phyloP scores from a whole-genome alignment of 2,329 filamentous ascomycete genomes.

The Penicillium sp. region DNA sequence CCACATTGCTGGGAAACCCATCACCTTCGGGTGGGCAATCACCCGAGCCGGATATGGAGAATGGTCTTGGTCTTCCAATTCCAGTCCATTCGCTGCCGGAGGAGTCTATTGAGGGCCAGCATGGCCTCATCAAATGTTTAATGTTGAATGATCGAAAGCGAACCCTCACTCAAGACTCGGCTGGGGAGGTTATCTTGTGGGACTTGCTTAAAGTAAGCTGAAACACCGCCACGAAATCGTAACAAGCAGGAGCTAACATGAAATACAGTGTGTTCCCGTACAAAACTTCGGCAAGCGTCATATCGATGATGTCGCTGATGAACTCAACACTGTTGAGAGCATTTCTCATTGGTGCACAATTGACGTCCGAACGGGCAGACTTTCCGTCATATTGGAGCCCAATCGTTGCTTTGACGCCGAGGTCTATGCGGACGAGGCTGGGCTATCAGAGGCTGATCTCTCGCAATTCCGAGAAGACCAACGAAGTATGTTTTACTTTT shows the following conservation, averaged over 20 bases:
- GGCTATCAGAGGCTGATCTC: slow-evolving; percentile 60
- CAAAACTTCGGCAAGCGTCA: slow-evolving; percentile 92
- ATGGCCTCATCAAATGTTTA: slow-evolving; percentile 89
- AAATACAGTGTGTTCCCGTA: slow-evolving; percentile 71
- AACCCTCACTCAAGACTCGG: slow-evolving; percentile 88
- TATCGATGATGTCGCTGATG: slow-evolving; percentile 83
- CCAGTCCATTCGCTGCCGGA: slow-evolving; percentile 68
- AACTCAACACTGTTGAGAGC: slow-evolving; percentile 83
- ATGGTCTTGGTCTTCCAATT: slow-evolving; percentile 52
- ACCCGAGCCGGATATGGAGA: slow-evolving; percentile 54
- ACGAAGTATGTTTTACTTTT: slow-evolving; percentile 62
- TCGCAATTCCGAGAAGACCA: slow-evolving; percentile 88
- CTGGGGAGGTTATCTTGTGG: slow-evolving; percentile 92
- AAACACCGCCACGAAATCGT: neutral
- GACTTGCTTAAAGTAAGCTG: slow-evolving; percentile 74
- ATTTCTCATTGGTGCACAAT: slow-evolving; percentile 96
- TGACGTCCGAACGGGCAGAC: slow-evolving; percentile 85
- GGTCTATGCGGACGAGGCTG: slow-evolving; percentile 89
- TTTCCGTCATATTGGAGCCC: slow-evolving; percentile 87
- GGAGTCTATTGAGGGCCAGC: slow-evolving; percentile 89
- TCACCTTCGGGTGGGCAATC: slow-evolving; percentile 47
- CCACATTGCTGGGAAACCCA: slow-evolving; percentile 64
- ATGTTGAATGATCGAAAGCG: slow-evolving; percentile 86
- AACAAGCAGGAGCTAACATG: neutral
- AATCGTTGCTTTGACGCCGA: slow-evolving; percentile 98